Evolutionary conservation across 2,329 filamentous ascomycete species (phyloP).

Genomic region (Lecanicillium sp.): DNA sequence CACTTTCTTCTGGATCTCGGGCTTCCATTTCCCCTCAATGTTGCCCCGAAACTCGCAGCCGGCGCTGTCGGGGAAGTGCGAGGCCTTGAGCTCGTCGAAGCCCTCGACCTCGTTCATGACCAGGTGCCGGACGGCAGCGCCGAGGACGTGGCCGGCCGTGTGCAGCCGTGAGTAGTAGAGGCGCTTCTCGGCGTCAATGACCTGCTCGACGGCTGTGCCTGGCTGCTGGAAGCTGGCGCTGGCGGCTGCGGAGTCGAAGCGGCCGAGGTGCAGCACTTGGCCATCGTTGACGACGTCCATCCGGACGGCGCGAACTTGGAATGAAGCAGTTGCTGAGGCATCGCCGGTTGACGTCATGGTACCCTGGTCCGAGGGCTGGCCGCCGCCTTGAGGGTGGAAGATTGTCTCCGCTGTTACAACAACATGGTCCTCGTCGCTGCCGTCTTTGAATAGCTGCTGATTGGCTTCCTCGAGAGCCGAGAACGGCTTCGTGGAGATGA

Average conservation of each 20-base stretch:
- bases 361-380: constrained; percentile 64
- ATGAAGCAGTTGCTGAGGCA: constrained; percentile 23
- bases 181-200: constrained; percentile 55
- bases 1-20: constrained; percentile 53
- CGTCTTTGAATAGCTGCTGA: constrained; percentile 53
- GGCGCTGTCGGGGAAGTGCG: constrained; percentile 63
- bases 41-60: constrained; percentile 61
- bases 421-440: constrained; percentile 44
- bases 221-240: constrained; percentile 27
- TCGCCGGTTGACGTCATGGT: constrained; percentile 37
- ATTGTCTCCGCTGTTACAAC: constrained; percentile 60
- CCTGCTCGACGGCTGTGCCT: constrained; percentile 45
- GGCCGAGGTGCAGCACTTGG: constrained; percentile 61
- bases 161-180: constrained; percentile 61
- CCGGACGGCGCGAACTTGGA: constrained; percentile 53
- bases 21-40: constrained; percentile 59
- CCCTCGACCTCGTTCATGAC: constrained; percentile 43
- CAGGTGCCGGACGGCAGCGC: constrained; percentile 57
- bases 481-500: constrained; percentile 45
- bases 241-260: constrained; percentile 34
- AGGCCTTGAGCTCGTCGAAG: constrained; percentile 64
- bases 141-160: constrained; percentile 68
- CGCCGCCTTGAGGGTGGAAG: constrained; percentile 70
- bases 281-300: constrained; percentile 43
- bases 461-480: constrained; percentile 44